A percentile compares a stretch with the other conserved stretches of the same genome.
Conservation (phyloP, 495 filamentous ascomycete species). For the Tuber aestivum region DNA sequence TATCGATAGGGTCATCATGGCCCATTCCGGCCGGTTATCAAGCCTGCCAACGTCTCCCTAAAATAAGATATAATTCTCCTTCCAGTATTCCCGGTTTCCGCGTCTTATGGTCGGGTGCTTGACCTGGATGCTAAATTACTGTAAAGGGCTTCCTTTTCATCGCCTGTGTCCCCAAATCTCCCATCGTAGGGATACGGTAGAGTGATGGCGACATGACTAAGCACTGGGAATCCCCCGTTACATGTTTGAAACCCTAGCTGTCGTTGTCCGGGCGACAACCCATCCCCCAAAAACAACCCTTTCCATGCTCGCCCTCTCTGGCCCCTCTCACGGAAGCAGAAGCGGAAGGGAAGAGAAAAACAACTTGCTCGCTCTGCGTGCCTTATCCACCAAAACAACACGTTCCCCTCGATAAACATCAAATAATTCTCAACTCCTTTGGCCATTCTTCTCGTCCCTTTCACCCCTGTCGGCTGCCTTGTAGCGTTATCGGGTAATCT, state of each 20-base stretch:
- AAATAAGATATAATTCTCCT: neutral
- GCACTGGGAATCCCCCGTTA: neutral
- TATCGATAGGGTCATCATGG: neutral
- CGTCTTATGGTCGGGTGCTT: neutral
- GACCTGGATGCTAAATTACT: neutral
- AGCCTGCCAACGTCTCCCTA: neutral
- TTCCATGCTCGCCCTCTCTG: constrained; percentile 12
- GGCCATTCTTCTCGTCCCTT: neutral
- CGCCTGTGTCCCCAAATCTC: neutral
- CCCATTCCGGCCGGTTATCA: neutral
- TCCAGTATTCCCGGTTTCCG: neutral
- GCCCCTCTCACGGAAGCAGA: constrained; percentile 23
- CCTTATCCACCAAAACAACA: constrained; percentile 21
- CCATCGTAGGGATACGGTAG: neutral
- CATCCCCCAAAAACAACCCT: constrained; percentile 21
- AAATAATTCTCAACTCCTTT: neutral
- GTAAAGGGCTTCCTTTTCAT: neutral
- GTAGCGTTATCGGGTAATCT: neutral
- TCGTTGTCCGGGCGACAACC: constrained; percentile 40
- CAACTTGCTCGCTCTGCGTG: constrained; percentile 14
- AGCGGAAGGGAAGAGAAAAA: constrained; percentile 20
- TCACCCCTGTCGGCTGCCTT: neutral
- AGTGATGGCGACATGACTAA: neutral
- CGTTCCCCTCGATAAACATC: constrained; percentile 2
- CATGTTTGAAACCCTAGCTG: constrained; percentile 7